A percentile compares a stretch with the other conserved stretches of the same genome.
Conservation (phyloP, 495 filamentous ascomycete species). For the Tuber melanosporum region DNA sequence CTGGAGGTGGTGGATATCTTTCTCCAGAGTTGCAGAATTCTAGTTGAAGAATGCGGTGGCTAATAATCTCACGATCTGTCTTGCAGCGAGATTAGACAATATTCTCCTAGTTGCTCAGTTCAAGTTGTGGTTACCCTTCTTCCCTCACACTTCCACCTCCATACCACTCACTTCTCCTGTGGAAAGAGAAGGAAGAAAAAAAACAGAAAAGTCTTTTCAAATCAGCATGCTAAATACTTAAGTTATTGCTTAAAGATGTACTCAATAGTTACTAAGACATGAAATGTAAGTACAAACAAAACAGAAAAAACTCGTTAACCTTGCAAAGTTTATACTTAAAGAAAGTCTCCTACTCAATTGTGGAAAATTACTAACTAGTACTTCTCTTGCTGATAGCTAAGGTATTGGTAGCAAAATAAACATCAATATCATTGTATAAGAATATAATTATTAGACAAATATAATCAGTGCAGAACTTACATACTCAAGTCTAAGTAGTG, state of each 20-base stretch:
- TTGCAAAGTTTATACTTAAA: constrained; percentile 8
- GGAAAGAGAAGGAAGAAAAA: too few species aligned
- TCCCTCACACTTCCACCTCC: too few species aligned
- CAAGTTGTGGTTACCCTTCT: too few species aligned
- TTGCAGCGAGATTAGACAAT: too few species aligned
- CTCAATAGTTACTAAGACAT: neutral
- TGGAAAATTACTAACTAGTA: neutral
- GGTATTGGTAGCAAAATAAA: neutral
- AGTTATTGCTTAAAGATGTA: neutral
- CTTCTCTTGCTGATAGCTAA: neutral
- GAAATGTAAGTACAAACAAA: neutral
- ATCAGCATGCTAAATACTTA: too few species aligned
- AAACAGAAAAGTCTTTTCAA: too few species aligned
- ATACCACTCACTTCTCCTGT: too few species aligned
- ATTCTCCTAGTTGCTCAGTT: too few species aligned
- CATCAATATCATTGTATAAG: neutral
- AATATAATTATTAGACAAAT: neutral
- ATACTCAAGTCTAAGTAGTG: neutral
- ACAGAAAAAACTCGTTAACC: neutral
- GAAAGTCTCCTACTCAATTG: constrained; percentile 2
- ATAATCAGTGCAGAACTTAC: neutral
- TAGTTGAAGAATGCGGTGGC: too few species aligned
- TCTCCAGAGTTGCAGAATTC: too few species aligned
- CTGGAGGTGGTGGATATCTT: too few species aligned
- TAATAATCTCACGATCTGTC: too few species aligned